Base-by-base conservation (phyloP, 192 early-diverging fungal species). In the Diversispora epigaea region DNA sequence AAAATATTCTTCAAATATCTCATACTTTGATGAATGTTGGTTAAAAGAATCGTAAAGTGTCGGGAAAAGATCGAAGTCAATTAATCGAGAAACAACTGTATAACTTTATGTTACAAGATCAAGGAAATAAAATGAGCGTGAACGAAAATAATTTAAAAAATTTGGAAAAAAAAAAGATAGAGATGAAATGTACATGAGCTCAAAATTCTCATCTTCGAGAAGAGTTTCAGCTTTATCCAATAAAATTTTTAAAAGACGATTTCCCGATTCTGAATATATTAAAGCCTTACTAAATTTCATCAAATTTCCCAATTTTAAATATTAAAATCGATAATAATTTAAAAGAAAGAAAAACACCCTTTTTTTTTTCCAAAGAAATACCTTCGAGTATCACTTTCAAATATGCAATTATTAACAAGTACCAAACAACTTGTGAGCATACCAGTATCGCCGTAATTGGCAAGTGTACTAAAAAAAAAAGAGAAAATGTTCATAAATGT, bases 171-270 rank as follows among this genome's bases (percentile, higher is more conserved):
- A 17, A 41, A 25, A 11, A 4, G 6, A 44, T 55, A 56, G 56
- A 71, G 45, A 22, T 14, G 25, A n/a, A 0, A 46, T 21, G 46
- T 73, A 73, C 71, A 73, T 73, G 25, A 73, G n/a, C 40, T 73
- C 71, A 73, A 73, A 73, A 39, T 52, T 44, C 55, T 73, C 58
- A 47, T 73, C 58, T 62, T 58, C 71, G 15, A 58, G 43, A 14
- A 46, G 43, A 12, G 17, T 8, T 15, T 61, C 71, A 0, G 71
- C 57, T 21, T 43, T 17, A 19, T 62, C 21, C 46, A 73, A 73
- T 46, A 73, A 25, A 25, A 25, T n/a, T 73, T 62, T 46, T 49
- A 73, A 47, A 47, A 73, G 14, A 21, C 46, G 57, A 10, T 22
- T 47, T 4, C 71, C 71, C 21, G 54, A 19, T 6, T 12, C 19